Percentiles rank a stretch among this genome's conserved stretches.
Conservation (phyloP, 495 filamentous ascomycete species). For the Penicillium waksmanii region DNA sequence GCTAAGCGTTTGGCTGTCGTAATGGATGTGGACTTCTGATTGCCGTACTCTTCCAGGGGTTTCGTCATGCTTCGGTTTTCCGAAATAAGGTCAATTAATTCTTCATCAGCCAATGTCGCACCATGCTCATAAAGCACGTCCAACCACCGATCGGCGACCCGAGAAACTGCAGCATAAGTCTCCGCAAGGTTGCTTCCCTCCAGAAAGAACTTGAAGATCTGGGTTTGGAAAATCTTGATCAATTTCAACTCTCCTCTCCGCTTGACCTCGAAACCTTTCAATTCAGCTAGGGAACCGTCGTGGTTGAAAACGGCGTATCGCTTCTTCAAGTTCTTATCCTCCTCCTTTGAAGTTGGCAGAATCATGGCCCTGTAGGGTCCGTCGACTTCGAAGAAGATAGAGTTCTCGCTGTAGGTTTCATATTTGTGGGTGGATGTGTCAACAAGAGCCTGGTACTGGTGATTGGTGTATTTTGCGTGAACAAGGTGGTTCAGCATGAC, state of each 20-base stretch:
- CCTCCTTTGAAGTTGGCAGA: constrained; percentile 94
- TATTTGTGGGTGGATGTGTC: constrained; percentile 84
- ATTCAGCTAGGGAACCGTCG: constrained; percentile 91
- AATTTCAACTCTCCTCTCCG: constrained; percentile 96
- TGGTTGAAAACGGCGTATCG: constrained; percentile 99
- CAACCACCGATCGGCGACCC: constrained; percentile 94
- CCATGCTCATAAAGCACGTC: constrained; percentile 91
- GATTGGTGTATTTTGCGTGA: constrained; percentile 92
- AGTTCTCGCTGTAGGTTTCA: constrained; percentile 95
- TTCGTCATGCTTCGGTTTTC: constrained; percentile 99
- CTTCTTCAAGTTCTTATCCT: constrained; percentile 99
- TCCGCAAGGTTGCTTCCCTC: constrained; percentile 84
- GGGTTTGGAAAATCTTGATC: constrained; percentile 99
- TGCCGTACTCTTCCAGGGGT: constrained; percentile 92
- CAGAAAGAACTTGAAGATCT: constrained; percentile 99
- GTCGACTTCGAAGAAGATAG: constrained; percentile 99
- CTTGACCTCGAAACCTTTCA: constrained; percentile 99
- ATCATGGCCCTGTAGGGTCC: constrained; percentile 98
- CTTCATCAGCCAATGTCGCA: constrained; percentile 87
- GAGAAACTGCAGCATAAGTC: constrained; percentile 90
- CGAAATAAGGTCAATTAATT: constrained; percentile 97
- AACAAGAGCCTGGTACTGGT: constrained; percentile 90
- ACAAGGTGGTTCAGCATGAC: constrained; percentile 99
- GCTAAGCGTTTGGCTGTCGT: constrained; percentile 95
- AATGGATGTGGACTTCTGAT: constrained; percentile 96